Percentiles rank a stretch among this genome's conserved stretches.
phyloP scores from a whole-genome alignment of 345 rosid species.

The Dovyalis caffra region DNA sequence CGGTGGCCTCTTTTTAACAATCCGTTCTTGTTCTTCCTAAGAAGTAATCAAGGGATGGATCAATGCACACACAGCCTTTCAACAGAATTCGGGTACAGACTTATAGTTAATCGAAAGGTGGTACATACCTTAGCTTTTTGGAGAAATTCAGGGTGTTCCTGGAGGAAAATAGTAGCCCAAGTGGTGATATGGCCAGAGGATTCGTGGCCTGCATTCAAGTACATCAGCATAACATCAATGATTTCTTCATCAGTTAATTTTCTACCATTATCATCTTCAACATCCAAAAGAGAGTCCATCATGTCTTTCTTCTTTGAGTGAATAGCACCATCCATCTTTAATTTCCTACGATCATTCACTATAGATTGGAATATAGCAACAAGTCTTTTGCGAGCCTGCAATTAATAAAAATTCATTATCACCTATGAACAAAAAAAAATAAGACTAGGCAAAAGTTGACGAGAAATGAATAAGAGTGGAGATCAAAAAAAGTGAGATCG shows the following conservation, averaged over 20 bases:
- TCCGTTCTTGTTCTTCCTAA: constrained; percentile 72
- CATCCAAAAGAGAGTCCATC: constrained; percentile 67
- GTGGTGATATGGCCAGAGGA: constrained; percentile 82
- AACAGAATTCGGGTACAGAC: too few species aligned
- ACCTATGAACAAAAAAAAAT: too few species aligned
- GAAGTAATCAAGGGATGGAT: background rate
- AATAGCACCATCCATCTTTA: constrained; percentile 12
- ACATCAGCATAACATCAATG: constrained; percentile 76
- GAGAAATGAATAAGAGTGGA: background rate
- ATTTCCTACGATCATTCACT: constrained; percentile 58
- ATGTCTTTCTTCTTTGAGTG: constrained; percentile 53
- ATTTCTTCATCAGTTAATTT: constrained; percentile 64
- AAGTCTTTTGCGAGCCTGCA: constrained; percentile 74
- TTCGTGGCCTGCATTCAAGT: constrained; percentile 89
- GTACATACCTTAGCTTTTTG: constrained; percentile 58
- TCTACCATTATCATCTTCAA: constrained; percentile 68
- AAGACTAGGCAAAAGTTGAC: too few species aligned
- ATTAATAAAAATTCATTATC: background rate
- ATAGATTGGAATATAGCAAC: constrained; percentile 53
- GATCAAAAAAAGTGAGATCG: background rate
- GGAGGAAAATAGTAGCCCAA: constrained; percentile 79
- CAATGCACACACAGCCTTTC: too few species aligned
- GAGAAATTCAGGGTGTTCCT: constrained; percentile 60
- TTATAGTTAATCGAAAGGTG: too few species aligned
- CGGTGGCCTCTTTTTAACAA: constrained; percentile 38